Evolutionary conservation across 2,329 filamentous ascomycete genomes (phyloP), one percentile per base, ranked within the genome.

Genomic region (Fusarium miscanthi): DNA sequence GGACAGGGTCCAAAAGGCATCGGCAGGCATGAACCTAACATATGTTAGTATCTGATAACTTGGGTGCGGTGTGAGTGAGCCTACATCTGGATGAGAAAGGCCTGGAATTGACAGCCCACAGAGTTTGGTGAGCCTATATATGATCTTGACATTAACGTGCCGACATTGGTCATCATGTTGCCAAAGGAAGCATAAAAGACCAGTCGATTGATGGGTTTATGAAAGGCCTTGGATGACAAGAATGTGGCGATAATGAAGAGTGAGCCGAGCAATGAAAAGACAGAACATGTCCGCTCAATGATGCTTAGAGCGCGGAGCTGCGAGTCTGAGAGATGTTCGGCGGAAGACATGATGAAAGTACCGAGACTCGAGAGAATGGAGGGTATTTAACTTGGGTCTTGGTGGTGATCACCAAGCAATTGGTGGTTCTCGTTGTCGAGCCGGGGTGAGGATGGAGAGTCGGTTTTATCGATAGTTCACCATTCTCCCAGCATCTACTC

Each of bases 121-220:
- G 85, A 87, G 21, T 82, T 70, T 2, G 85, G 81, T 13, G 83
- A 77, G 5, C 77, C 73, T 11, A 93, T 82, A 42, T 89, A 92
- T 2, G 87, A 85, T 40, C 88, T 87, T 1, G 92, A 90, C 77
- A 95, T 93, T 38, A 95, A 81, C 0, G 93, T 94, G 2, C 91
- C 93, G 23, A 94, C 87, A 79, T 94, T 95, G 69, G 89, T 89
- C 81, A 94, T 85, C 75, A 95, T 86, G 77, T 97, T 97, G 13
- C 93, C 94, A 77, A 93, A 92, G 1, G 92, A 92, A 11, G 94
- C 93, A 79, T 92, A 96, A 80, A 97, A 95, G 14, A 95, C 91
- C 1, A 97, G 86, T 23, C 94, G 87, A 78, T 96, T 96, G 83
- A 96, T 94, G n/a, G 93, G 92, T 78, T 94, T 95, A 77, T 93